Conservation (phyloP, 208 protist genomes). For the Acanthamoeba polyphaga region DNA sequence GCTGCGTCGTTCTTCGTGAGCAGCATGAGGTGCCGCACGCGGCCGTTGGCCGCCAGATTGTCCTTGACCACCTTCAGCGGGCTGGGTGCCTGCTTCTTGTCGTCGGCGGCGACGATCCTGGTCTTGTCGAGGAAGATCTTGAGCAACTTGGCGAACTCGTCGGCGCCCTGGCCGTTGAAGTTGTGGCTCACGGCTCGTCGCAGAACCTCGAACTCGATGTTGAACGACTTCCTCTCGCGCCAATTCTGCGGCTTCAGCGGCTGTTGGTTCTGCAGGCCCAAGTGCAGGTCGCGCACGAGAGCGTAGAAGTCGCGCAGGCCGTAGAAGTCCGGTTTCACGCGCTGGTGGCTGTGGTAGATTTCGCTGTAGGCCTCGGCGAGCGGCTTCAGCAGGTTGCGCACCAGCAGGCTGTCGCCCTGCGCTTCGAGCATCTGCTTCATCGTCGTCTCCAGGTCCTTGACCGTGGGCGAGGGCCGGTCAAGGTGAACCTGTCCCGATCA, state of each 20-base stretch:
- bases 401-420: not conserved
- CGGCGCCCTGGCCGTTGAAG: conserved; percentile 74
- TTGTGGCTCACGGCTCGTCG: conserved; percentile 70
- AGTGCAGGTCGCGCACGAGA: conserved; percentile 75
- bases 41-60: not conserved
- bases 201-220: not conserved
- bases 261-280: not conserved
- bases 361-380: conserved; percentile 53
- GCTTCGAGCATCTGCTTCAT: conserved; percentile 28
- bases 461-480: conserved; percentile 12
- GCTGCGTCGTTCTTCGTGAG: conserved; percentile 70
- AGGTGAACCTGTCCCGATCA: conserved; percentile 35
- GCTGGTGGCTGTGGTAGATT: conserved; percentile 71
- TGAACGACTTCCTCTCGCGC: not conserved
- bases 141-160: conserved; percentile 50
- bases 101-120: not conserved
- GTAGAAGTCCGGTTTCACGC: conserved; percentile 83
- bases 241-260: not conserved
- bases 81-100: not conserved
- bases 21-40: conserved; percentile 70
- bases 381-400: not conserved
- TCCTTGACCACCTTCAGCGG: conserved; percentile 13
- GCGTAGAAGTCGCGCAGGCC: conserved; percentile 90
- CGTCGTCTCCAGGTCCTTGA: conserved; percentile 53
- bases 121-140: conserved; percentile 67